Percentiles rank a stretch among this genome's conserved stretches.
phyloP scores from a whole-genome alignment of 2,329 filamentous ascomycete genomes.

The Colletotrichum tanaceti region DNA sequence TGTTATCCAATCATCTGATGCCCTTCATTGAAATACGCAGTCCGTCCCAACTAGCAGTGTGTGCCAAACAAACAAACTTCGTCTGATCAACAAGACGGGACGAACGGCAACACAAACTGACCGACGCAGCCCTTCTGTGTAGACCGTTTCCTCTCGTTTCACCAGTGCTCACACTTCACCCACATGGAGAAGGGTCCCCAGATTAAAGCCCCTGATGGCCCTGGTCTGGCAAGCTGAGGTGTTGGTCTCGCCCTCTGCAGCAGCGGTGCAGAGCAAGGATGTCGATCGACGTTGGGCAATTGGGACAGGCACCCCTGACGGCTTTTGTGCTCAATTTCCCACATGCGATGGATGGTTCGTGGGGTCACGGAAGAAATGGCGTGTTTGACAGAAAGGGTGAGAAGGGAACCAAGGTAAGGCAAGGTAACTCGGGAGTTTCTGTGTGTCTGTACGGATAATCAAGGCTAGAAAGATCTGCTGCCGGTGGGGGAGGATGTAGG shows the following conservation, averaged over 20 bases:
- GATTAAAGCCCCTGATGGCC: not conserved
- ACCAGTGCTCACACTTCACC: conserved; percentile 11
- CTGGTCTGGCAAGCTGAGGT: not conserved
- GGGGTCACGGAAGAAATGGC: conserved; percentile 13
- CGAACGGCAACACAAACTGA: conserved; percentile 17
- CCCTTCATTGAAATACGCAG: conserved; percentile 1
- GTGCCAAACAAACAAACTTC: conserved; percentile 17
- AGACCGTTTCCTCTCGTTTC: conserved; percentile 31
- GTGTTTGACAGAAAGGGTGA: not conserved
- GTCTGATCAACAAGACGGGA: conserved; percentile 20
- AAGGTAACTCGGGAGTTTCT: too few relatives aligned
- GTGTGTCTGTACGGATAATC: too few relatives aligned
- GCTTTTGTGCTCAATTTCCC: conserved; percentile 21
- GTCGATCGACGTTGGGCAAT: conserved; percentile 10
- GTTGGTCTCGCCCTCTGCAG: conserved; percentile 1
- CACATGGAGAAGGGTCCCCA: not conserved
- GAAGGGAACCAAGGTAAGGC: conserved; percentile 2
- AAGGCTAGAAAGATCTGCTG: not conserved
- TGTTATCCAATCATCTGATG: not conserved
- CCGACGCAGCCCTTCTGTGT: conserved; percentile 27
- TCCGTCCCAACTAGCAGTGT: conserved; percentile 3
- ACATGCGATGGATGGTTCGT: conserved; percentile 27
- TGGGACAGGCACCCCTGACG: conserved; percentile 25
- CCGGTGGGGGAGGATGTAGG: not conserved
- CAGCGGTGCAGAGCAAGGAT: conserved; percentile 1